These are phyloP conservation scores for Hypoxylon perforatum DNA, from an alignment of 495 filamentous ascomycete species.

Conservation along the genomic window DNA sequence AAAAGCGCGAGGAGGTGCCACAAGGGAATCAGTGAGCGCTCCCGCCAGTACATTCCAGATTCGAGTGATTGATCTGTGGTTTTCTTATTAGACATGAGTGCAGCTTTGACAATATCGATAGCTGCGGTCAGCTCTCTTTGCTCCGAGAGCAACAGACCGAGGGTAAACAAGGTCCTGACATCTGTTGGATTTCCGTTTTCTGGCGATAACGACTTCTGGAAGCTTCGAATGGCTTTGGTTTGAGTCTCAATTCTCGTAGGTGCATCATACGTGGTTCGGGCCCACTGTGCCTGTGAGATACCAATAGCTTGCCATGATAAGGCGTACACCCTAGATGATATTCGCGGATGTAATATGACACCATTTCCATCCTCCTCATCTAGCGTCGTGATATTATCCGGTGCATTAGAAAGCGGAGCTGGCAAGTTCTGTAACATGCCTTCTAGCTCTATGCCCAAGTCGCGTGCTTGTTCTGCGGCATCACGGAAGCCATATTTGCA, in stretches of 20 bases:
- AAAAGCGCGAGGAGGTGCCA: constrained; percentile 91
- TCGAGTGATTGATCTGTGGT: constrained; percentile 47
- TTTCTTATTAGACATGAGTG: constrained; percentile 56
- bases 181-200: constrained; percentile 69
- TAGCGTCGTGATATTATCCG: constrained; percentile 38
- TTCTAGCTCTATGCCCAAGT: constrained; percentile 72
- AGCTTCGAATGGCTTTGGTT: constrained; percentile 74
- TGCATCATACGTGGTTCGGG: constrained; percentile 78
- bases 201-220: constrained; percentile 75
- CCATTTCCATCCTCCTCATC: constrained; percentile 49
- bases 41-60: constrained; percentile 56
- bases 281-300: constrained; percentile 85
- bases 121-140: constrained; percentile 79
- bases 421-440: constrained; percentile 62
- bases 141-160: constrained; percentile 84
- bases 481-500: constrained; percentile 79
- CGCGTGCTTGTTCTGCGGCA: constrained; percentile 79
- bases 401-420: constrained; percentile 32
- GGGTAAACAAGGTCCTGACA: constrained; percentile 78
- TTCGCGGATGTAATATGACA: constrained; percentile 51
- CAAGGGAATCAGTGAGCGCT: constrained; percentile 71
- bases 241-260: constrained; percentile 75
- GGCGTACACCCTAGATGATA: constrained; percentile 68
- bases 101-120: constrained; percentile 77
- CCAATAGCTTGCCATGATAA: constrained; percentile 83